Evolutionary conservation across 2,329 filamentous ascomycete species (phyloP).

Genomic region (Verticillium isaacii): DNA sequence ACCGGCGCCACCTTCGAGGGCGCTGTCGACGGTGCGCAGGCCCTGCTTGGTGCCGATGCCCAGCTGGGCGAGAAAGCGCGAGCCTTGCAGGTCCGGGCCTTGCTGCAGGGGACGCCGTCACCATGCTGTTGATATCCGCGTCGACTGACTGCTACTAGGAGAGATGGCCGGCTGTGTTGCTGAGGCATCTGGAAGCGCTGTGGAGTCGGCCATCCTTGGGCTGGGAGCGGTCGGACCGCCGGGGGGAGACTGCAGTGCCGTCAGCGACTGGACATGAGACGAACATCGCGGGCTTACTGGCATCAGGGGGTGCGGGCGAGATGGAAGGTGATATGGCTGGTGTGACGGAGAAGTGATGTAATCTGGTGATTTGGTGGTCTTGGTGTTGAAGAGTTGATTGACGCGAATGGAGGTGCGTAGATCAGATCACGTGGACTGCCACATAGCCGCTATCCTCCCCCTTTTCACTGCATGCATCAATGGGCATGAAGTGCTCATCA

Average conservation of each 20-base stretch:
- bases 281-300: not conserved
- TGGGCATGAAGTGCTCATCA: too few relatives aligned
- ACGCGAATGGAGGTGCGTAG: not conserved
- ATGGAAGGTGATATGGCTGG: not conserved
- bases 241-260: too few relatives aligned
- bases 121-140: constrained; percentile 63
- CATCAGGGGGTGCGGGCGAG: not conserved
- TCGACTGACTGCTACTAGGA: constrained; percentile 43
- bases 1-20: constrained; percentile 35
- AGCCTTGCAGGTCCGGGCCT: constrained; percentile 65
- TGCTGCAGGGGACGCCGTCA: constrained; percentile 67
- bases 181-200: constrained; percentile 24
- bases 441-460: not conserved
- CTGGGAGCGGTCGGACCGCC: not conserved
- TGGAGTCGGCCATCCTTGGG: not conserved
- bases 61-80: constrained; percentile 65
- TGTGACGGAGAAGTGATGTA: not conserved
- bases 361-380: not conserved
- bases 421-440: not conserved
- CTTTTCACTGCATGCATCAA: not conserved
- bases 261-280: not conserved
- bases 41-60: constrained; percentile 35
- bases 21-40: constrained; percentile 20
- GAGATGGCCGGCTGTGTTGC: constrained; percentile 28
- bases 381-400: not conserved